Evolutionary conservation across 164 flowering plant genomes (phyloP).

Genomic region (Magnolia changhungtana): DNA sequence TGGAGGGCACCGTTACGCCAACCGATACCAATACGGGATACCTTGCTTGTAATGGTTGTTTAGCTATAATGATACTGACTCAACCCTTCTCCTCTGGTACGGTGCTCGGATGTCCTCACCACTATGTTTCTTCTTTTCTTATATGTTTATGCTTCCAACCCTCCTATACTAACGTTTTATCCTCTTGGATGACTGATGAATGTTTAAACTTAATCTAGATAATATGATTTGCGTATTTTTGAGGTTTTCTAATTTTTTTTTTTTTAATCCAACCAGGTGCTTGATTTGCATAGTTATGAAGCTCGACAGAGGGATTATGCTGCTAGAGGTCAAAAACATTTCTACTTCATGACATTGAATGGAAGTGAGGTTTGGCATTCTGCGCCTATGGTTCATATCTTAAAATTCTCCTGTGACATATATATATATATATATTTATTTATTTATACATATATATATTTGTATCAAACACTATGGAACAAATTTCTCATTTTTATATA

Average conservation of each 20-base stretch:
- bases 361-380: conserved; percentile 75
- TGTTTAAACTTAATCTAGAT: background rate
- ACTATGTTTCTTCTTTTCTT: background rate
- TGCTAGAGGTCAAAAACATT: conserved; percentile 80
- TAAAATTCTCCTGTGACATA: background rate
- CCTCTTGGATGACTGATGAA: background rate
- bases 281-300: conserved; percentile 78
- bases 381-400: background rate
- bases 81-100: no score
- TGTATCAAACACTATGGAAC: background rate
- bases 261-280: conserved; percentile 54
- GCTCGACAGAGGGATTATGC: conserved; percentile 88
- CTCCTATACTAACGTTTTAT: background rate
- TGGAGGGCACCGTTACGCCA: no score
- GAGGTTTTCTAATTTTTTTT: conserved; percentile 6
- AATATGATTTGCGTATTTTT: background rate
- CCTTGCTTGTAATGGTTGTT: no score
- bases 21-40: no score
- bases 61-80: no score
- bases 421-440: background rate
- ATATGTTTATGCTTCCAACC: background rate
- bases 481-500: background rate
- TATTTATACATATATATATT: no score
- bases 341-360: conserved; percentile 97
- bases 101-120: background rate